Evolutionary conservation across 129 eudicot genomes (phyloP), one percentile per base, ranked within the genome.

Genomic region (Lactuca sativa): DNA sequence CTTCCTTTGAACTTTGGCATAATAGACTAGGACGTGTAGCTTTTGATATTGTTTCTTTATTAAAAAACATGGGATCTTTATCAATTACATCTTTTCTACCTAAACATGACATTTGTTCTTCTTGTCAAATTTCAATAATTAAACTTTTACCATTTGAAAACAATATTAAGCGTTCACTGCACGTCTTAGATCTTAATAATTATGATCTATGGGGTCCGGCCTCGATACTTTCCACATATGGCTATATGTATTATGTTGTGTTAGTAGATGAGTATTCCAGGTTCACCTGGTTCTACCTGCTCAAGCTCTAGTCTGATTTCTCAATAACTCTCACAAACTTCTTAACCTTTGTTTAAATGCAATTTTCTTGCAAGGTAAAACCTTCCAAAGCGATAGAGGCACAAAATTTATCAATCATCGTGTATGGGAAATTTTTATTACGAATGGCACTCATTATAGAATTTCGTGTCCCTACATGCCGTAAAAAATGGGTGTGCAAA

Each of bases 191-290:
- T 58, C 38, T 58, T 21, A 14, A 31, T 11, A 15, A 58, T 0
- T 10, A 9, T 58, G 40, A 58, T 30, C 7, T 58, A 31, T 58
- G n/a, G 62, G 62, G 62, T 0, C 62, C 62, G 5, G 11, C 41
- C 11, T 38, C 38, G 4, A 58, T 58, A 2, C 25, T 12, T 21
- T 17, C 33, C 34, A 56, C 18, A 56, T 12, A 56, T 17, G 36
- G 60, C 10, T 56, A 56, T 15, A 56, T 17, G 25, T 56, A 56
- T 7, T 56, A 56, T 56, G 60, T 56, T 21, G n/a, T 56, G 60
- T 56, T 56, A 18, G 36, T 56, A 2, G 30, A 56, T 56, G 60
- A 56, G 10, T 8, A 56, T 6, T 56, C 60, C 9, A 21, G 36
- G 25, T 56, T 56, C 10, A 14, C 33, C 3, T 56, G 60, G 60